phyloP scores from a whole-genome alignment of 805 yeast genomes.

The Gaillardinia entomophila region DNA sequence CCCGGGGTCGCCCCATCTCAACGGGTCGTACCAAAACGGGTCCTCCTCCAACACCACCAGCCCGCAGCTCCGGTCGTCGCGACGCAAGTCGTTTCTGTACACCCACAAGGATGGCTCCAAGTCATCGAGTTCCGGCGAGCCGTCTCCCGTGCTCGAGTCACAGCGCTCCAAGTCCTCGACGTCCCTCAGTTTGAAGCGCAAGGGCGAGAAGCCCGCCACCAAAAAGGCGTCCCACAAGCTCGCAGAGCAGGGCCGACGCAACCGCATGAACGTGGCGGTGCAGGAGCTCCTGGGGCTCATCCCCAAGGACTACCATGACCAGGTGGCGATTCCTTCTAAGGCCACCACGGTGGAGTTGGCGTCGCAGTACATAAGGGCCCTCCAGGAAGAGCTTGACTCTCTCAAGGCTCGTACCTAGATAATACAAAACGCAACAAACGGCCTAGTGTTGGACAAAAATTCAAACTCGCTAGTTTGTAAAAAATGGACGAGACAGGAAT shows the following conservation, averaged over 20 bases:
- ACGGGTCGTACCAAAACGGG: neutral
- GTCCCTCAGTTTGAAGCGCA: neutral
- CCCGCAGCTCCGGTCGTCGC: neutral
- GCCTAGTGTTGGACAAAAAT: no score
- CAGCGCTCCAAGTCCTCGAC: slow-evolving; percentile 1
- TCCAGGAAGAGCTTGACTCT: slow-evolving; percentile 22
- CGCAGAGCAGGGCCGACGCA: slow-evolving; percentile 95
- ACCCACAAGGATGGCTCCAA: neutral
- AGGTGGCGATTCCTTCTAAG: slow-evolving; percentile 68
- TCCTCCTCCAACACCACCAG: neutral
- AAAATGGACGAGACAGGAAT: slow-evolving; percentile 66
- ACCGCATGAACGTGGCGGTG: slow-evolving; percentile 84
- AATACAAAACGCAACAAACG: no score
- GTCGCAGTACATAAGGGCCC: slow-evolving; percentile 51
- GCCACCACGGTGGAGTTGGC: slow-evolving; percentile 96
- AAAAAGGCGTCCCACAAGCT: slow-evolving; percentile 77
- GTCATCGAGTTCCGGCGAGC: slow-evolving; percentile 3
- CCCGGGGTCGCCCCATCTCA: neutral
- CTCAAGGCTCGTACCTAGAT: neutral
- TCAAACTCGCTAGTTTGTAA: no score
- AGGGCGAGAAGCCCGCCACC: slow-evolving; percentile 32
- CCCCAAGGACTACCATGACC: slow-evolving; percentile 55
- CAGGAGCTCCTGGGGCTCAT: slow-evolving; percentile 65
- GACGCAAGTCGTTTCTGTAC: neutral
- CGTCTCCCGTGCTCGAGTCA: slow-evolving; percentile 11